Evolutionary conservation across 805 yeast genomes (phyloP), one percentile per base, ranked within the genome.

Genomic region (Blastobotrys robertii): DNA sequence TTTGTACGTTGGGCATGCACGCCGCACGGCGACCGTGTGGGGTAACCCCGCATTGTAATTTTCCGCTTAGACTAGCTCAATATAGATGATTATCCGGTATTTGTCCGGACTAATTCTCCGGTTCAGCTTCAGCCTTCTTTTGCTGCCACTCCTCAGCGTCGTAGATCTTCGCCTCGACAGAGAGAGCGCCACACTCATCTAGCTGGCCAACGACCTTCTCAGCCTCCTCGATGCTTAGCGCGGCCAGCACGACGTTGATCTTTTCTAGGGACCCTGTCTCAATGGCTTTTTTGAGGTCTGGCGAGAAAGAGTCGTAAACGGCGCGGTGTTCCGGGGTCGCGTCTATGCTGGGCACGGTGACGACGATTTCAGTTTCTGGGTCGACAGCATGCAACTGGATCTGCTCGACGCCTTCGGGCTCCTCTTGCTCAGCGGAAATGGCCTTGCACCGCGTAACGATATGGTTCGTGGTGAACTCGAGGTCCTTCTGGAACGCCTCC

Each of bases 321-420:
- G 51, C 40, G 43, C 69, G 74, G 34, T 63, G 66, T 2, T 72
- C 69, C 3, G 72, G 63, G 39, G 30, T 28, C 7, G 43, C 11
- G 3, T 73, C 70, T n/a, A 73, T 73, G 42, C 64, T 63, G 5
- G 96, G 96, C 11, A 84, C 64, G 45, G 70, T 73, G 10, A 90
- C 85, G 38, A 76, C 70, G 36, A 90, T 69, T 60, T 81, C 79
- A 1, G 87, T 76, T 45, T 79, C 72, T 34, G 92, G 95, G 62
- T 90, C 97, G 45, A 88, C 72, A 0, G 95, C 77, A 57, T 84
- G 84, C 57, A 90, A 69, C 64, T 90, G 98, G 51, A 90, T 87
- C 47, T 81, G 78, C 44, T 80, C 90, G 40, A 79, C 90, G n/a
- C 62, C 70, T 37, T 77, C 88, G 25, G 62, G 67, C 35, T 50